Conservation (phyloP, 2,329 filamentous ascomycete genomes). For the Ophiosphaerella herpotricha region DNA sequence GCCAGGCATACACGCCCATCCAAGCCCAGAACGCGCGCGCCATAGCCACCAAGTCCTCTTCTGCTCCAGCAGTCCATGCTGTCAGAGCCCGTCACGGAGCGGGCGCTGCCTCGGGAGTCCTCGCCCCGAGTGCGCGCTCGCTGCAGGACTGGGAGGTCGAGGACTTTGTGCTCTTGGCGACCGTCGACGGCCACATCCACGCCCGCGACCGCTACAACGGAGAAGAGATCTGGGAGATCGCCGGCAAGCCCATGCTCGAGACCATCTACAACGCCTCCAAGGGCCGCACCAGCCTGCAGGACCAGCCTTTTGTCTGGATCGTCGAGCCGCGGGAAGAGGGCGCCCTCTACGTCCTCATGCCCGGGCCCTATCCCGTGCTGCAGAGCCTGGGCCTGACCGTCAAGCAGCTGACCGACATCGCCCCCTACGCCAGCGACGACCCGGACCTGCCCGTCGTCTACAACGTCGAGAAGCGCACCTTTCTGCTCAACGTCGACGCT, state of each 20-base stretch:
- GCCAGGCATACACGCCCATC: slow-evolving; percentile 31
- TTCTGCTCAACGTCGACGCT: slow-evolving; percentile 86
- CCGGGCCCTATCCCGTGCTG: slow-evolving; percentile 64
- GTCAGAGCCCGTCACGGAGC: slow-evolving; percentile 88
- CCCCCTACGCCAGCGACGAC: slow-evolving; percentile 75
- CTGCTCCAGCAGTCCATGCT: slow-evolving; percentile 85
- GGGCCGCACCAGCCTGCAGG: slow-evolving; percentile 46
- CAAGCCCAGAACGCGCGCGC: slow-evolving; percentile 77
- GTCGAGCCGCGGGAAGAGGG: slow-evolving; percentile 91
- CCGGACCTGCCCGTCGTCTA: slow-evolving; percentile 74
- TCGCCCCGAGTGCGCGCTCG: slow-evolving; percentile 82
- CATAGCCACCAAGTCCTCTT: slow-evolving; percentile 76
- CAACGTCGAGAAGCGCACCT: slow-evolving; percentile 88
- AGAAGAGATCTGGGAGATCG: slow-evolving; percentile 80
- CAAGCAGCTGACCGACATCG: slow-evolving; percentile 83
- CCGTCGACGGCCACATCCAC: slow-evolving; percentile 96
- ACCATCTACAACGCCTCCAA: slow-evolving; percentile 72
- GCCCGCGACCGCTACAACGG: slow-evolving; percentile 88
- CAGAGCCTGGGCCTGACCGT: slow-evolving; percentile 73
- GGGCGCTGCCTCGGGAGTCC: slow-evolving; percentile 53
- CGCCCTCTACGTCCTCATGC: slow-evolving; percentile 82
- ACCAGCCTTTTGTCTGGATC: slow-evolving; percentile 92
- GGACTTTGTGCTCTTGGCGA: slow-evolving; percentile 99
- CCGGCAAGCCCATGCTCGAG: slow-evolving; percentile 87
- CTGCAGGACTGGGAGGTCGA: slow-evolving; percentile 99